These are phyloP conservation scores for Simmondsia chinensis DNA, from an alignment of 148 eudicot genomes.

Conservation along the genomic window DNA sequence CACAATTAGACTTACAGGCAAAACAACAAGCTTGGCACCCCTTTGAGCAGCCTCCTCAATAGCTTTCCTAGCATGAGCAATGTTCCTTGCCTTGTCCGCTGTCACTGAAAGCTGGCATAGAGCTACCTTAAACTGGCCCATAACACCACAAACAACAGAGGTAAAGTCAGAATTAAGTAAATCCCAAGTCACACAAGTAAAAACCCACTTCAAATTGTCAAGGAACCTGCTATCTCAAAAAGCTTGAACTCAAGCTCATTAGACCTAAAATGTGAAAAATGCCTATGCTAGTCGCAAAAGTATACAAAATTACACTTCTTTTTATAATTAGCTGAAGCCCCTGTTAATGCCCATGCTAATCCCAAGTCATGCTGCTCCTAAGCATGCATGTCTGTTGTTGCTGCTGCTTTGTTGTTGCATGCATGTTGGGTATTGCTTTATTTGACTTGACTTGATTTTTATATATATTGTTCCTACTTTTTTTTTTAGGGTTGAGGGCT, in stretches of 20 bases:
- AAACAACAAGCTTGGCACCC: slow-evolving; percentile 78
- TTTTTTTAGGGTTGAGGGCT: too few species aligned
- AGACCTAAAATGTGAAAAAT: not conserved
- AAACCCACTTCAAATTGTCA: slow-evolving; percentile 12
- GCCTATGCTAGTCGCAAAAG: not conserved
- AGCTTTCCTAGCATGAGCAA: slow-evolving; percentile 67
- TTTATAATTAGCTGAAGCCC: too few species aligned
- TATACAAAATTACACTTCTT: too few species aligned
- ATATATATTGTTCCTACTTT: too few species aligned
- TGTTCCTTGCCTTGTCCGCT: slow-evolving; percentile 74
- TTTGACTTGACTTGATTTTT: too few species aligned
- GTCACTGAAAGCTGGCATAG: slow-evolving; percentile 92
- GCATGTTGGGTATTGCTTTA: too few species aligned
- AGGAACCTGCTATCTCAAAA: not conserved
- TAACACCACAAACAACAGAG: slow-evolving; percentile 1
- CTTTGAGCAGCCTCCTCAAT: slow-evolving; percentile 74
- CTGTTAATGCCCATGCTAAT: too few species aligned
- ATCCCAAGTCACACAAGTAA: not conserved
- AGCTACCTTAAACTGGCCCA: slow-evolving; percentile 71
- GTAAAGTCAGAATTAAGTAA: too few species aligned
- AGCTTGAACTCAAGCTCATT: not conserved
- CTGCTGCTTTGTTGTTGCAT: too few species aligned
- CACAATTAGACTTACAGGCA: slow-evolving; percentile 65
- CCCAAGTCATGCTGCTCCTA: too few species aligned
- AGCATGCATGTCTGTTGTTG: too few species aligned